Evolutionary conservation across 352 stramenopile species (phyloP), one percentile per base, ranked within the genome.

Genomic region (Phytophthora pinifolia): DNA sequence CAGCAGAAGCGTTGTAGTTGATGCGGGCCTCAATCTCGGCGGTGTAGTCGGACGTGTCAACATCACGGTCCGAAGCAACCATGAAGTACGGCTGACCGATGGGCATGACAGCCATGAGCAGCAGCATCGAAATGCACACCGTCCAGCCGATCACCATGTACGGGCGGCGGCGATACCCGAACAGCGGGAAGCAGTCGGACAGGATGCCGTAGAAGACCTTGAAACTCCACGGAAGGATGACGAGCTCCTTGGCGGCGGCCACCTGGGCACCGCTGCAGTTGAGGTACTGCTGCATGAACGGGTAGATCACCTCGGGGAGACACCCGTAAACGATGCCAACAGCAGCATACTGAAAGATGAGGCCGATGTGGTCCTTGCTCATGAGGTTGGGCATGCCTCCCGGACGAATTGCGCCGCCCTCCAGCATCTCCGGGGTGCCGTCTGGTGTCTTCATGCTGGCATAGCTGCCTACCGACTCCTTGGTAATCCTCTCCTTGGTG

Each of bases 91-190:
- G 78, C n/a, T 67, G 30, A 10, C 74, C 70, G 18, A 81, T 65
- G 0, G 59, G 59, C 37, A 70, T 63, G 13, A 65, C 33, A 12
- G 67, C 67, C 68, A 89, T 84, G 42, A 86, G 33, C 37, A 86
- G 10, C 3, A 85, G 52, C 66, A 79, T 80, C 1, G 58, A 9
- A 46, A 80, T 65, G 35, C 63, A 84, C 6, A 81, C 43, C 6
- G 33, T 10, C 77, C 77, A 88, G 20, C 77, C 77, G 34, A 88
- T 57, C 13, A 86, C 37, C 70, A 88, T 85, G 56, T 76, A 88
- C 13, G 77, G 74, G 37, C 76, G 76, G 52, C 77, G 74, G 30
- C 77, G 77, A 59, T 83, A 86, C 13, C 77, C 77, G 14, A 58
- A 69, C 46, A 88, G 66, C 12, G 76, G 76, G 37, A 58, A 70